Base-by-base conservation (phyloP, 352 stramenopile genomes). In the Phytophthora megakarya region DNA sequence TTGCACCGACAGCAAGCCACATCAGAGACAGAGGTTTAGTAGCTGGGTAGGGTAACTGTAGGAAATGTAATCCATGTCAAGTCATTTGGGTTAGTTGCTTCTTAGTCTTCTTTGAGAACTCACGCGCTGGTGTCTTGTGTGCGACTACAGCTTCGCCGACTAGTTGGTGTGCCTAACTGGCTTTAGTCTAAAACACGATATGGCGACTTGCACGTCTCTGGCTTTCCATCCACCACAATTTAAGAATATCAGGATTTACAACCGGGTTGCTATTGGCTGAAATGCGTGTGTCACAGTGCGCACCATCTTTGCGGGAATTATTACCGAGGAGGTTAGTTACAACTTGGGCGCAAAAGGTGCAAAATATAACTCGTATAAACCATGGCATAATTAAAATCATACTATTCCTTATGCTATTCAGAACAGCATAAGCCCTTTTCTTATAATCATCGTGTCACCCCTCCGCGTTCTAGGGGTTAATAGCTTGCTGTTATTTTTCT, bases 381-480 rank as follows among this genome's bases (percentile, higher is more conserved):
- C 61, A 61, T 47, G 9, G 0, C 10, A 57, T 67, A 62, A 1
- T 61, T 26, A 55, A 51, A n/a, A 3, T 3, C 1, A 47, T 37
- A 57, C 26, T 25, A 56, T 46, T 51, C n/a, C 25, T 51, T 61
- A 67, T 56, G 13, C 43, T 28, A 0, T 61, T 32, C 49, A 8
- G 59, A 32, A 67, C 19, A 32, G 42, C n/a, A 61, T 61, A 61
- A 61, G 33, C n/a, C 22, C 5, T 49, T 60, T 60, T 53, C 0
- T 26, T 45, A 66, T 50, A 30, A 22, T 33, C 11, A 55, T 33
- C 48, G 11, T 54, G 58, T 66, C 58, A 66, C 48, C 39, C 47
- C 39, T 66, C 40, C 48, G 48, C 39, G 39, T 49, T 22, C 35
- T 44, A 54, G 43, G 40, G 58, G 51, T 52, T 61, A 62, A 38